Evolutionary conservation across 139 green algal genomes (phyloP).

Genomic region (Zygnema cylindricum): DNA sequence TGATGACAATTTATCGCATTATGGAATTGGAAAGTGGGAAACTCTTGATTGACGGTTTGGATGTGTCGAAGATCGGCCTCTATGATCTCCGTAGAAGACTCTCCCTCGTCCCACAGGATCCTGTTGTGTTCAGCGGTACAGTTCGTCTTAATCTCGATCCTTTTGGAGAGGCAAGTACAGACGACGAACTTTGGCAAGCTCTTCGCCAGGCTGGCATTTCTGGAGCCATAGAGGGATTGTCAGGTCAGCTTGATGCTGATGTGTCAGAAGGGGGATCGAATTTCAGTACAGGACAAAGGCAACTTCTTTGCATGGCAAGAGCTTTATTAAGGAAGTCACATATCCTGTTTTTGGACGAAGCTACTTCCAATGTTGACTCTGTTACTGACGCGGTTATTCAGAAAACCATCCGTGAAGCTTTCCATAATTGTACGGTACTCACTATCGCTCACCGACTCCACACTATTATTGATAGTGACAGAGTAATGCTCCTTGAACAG

Average conservation of each 20-base stretch:
- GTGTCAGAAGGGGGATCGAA: constrained; percentile 86
- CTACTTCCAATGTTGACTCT: constrained; percentile 87
- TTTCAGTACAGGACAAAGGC: constrained; percentile 87
- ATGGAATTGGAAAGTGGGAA: constrained; percentile 74
- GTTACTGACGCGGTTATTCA: constrained; percentile 86
- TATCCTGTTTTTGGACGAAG: constrained; percentile 87
- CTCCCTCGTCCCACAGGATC: constrained; percentile 82
- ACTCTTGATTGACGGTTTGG: constrained; percentile 63
- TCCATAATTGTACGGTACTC: constrained; percentile 75
- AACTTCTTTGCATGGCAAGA: constrained; percentile 90
- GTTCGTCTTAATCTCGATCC: constrained; percentile 94
- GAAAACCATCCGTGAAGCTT: constrained; percentile 71
- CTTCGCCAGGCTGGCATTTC: constrained; percentile 63
- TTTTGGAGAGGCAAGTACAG: constrained; percentile 74
- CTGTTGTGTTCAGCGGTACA: constrained; percentile 91
- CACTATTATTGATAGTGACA: constrained; percentile 80
- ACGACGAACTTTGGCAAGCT: constrained; percentile 76
- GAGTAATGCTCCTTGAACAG: constrained; percentile 68
- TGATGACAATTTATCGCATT: constrained; percentile 80
- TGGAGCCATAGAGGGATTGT: constrained; percentile 6
- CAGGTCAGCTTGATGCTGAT: constrained; percentile 53
- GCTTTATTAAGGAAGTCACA: constrained; percentile 78
- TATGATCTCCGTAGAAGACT: constrained; percentile 73
- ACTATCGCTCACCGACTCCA: constrained; percentile 80
- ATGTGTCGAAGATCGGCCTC: constrained; percentile 64